Evolutionary conservation across 306 rosid species (phyloP).

Genomic region (Citrullus mucosospermus): DNA sequence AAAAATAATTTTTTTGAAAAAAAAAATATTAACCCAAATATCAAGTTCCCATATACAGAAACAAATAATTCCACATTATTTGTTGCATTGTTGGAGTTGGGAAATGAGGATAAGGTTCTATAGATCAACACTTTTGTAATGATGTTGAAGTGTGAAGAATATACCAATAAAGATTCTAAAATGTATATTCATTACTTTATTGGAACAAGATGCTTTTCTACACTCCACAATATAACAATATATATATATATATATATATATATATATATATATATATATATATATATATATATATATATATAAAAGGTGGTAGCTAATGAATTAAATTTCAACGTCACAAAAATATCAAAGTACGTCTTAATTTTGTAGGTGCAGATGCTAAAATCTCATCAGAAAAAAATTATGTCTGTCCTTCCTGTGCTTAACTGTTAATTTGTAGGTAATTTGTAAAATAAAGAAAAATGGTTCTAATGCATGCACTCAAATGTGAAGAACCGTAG

Average conservation of each 20-base stretch:
- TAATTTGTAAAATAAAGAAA: too few relatives aligned
- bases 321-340: not conserved
- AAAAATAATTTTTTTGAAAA: too few relatives aligned
- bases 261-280: not conserved
- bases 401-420: too few relatives aligned
- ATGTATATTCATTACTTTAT: not conserved
- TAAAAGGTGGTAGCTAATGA: not conserved
- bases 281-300: not conserved
- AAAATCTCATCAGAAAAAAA: too few relatives aligned
- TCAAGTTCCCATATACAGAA: not conserved
- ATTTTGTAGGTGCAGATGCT: not conserved
- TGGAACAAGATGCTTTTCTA: not conserved
- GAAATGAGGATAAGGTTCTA: not conserved
- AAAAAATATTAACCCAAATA: not conserved
- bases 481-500: too few relatives aligned
- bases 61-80: not conserved
- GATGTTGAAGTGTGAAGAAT: not conserved
- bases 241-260: not conserved
- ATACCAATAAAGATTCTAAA: not conserved
- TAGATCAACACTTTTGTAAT: not conserved
- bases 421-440: too few relatives aligned
- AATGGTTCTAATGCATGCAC: too few relatives aligned
- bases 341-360: not conserved
- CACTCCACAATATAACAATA: not conserved
- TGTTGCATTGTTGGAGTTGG: not conserved